phyloP scores from a whole-genome alignment of 208 protist genomes.

The Leptomonas pyrrhocoris region DNA sequence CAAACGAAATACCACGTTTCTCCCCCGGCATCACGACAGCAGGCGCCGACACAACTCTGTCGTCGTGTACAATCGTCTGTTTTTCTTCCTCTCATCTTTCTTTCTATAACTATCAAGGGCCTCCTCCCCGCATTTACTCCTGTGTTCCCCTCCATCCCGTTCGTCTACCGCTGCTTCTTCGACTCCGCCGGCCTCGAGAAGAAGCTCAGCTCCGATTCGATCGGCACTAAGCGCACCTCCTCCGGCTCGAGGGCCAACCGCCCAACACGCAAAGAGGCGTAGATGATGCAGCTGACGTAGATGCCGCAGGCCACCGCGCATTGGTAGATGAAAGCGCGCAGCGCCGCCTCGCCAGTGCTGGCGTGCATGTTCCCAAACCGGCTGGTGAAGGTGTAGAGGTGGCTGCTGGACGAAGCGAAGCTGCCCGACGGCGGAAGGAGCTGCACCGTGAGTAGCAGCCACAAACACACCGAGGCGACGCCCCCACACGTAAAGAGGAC shows the following conservation, averaged over 20 bases:
- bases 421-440: not conserved
- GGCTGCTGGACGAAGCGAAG: not conserved
- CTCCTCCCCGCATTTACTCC: not conserved
- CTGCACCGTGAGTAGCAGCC: conserved; percentile 10
- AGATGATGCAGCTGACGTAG: conserved; percentile 25
- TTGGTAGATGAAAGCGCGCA: conserved; percentile 27
- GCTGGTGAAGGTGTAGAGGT: not conserved
- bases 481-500: conserved; percentile 1
- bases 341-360: not conserved
- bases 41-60: no score
- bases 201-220: conserved; percentile 30
- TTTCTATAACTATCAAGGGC: not conserved
- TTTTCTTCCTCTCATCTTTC: no score
- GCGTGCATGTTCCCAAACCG: conserved; percentile 17
- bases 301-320: conserved; percentile 15
- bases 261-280: conserved; percentile 35
- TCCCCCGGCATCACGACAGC: no score
- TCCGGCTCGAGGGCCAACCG: conserved; percentile 41
- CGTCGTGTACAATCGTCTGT: no score
- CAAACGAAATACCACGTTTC: no score
- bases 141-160: not conserved
- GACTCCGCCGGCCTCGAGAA: conserved; percentile 3
- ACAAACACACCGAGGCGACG: not conserved
- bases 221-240: conserved; percentile 32
- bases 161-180: conserved; percentile 17